phyloP scores from a whole-genome alignment of 2,329 filamentous ascomycete genomes.

The Trichophaea hybrida region DNA sequence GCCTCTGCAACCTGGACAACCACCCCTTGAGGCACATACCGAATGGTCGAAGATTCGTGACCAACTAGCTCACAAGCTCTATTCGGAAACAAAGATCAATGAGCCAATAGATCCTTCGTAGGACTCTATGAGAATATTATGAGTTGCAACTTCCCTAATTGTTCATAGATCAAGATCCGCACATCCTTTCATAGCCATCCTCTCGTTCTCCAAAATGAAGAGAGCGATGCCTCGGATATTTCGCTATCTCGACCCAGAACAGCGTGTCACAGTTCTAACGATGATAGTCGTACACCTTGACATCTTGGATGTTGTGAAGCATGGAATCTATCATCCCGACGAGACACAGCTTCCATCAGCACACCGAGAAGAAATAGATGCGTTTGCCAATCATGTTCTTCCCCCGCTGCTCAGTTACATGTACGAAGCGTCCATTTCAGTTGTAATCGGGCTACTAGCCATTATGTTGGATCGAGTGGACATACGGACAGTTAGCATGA shows the following conservation, averaged over 20 bases:
- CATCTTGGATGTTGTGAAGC: conserved; percentile 73
- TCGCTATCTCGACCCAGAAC: conserved; percentile 79
- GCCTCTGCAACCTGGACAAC: conserved; percentile 43
- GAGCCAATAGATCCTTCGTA: conserved; percentile 54
- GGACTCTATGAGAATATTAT: background rate
- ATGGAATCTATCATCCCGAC: conserved; percentile 58
- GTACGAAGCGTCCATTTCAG: conserved; percentile 76
- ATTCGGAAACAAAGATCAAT: conserved; percentile 79
- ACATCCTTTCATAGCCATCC: conserved; percentile 90
- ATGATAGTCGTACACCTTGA: conserved; percentile 93
- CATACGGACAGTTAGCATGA: conserved; percentile 68
- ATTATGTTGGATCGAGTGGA: conserved; percentile 70
- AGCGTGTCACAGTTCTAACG: conserved; percentile 86
- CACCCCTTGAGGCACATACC: conserved; percentile 54
- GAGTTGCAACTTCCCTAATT: conserved; percentile 11
- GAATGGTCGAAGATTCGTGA: conserved; percentile 63
- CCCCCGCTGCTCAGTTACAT: conserved; percentile 80
- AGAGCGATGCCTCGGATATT: conserved; percentile 91
- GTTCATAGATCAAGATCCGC: conserved; percentile 48
- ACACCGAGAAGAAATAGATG: conserved; percentile 79
- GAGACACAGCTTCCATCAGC: conserved; percentile 59
- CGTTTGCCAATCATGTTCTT: conserved; percentile 80
- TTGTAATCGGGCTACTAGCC: conserved; percentile 78
- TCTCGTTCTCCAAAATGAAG: conserved; percentile 91
- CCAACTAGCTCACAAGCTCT: conserved; percentile 63